These are phyloP conservation scores for Craterostigma plantagineum DNA, from an alignment of 257 asterid genomes.

Conservation along the genomic window DNA sequence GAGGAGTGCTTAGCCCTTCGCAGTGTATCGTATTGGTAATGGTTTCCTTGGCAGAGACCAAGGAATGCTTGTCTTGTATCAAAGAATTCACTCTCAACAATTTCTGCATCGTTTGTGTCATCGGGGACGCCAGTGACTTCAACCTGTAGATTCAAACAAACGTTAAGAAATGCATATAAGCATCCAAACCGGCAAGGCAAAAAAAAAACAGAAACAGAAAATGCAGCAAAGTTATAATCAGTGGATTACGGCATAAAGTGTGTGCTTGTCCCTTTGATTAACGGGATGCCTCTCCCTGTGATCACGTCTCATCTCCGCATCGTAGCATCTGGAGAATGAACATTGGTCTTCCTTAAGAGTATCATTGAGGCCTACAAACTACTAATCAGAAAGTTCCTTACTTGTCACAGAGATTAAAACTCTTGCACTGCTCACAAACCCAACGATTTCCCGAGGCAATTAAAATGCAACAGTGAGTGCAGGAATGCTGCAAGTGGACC, in stretches of 20 bases:
- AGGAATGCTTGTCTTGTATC: slow-evolving; percentile 97
- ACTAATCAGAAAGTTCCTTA: slow-evolving; percentile 11
- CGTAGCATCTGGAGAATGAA: slow-evolving; percentile 56
- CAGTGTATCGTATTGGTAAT: slow-evolving; percentile 92
- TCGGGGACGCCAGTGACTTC: slow-evolving; percentile 44
- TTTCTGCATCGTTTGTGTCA: slow-evolving; percentile 63
- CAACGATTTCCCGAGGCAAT: slow-evolving; percentile 82
- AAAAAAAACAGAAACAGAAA: no score
- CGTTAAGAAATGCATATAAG: no score
- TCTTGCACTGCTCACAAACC: slow-evolving; percentile 80
- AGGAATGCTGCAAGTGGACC: slow-evolving; percentile 89
- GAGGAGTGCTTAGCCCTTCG: slow-evolving; percentile 98
- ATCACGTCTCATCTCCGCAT: slow-evolving; percentile 60
- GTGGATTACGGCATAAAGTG: slow-evolving; percentile 45
- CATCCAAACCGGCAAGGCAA: background rate
- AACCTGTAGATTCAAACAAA: slow-evolving; percentile 41
- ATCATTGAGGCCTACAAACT: background rate
- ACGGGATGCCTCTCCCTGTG: slow-evolving; percentile 89
- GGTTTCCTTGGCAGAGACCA: slow-evolving; percentile 98
- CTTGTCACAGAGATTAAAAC: slow-evolving; percentile 79
- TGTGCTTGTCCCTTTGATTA: slow-evolving; percentile 73
- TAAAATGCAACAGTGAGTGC: slow-evolving; percentile 74
- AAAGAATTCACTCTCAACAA: slow-evolving; percentile 93
- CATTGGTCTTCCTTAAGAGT: slow-evolving; percentile 1
- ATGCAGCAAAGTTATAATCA: background rate